Percentiles rank a stretch among this genome's conserved stretches.
These are phyloP conservation scores for Kwoniella shandongensis DNA, from an alignment of 768 basidiomycete species.

Conservation along the genomic window DNA sequence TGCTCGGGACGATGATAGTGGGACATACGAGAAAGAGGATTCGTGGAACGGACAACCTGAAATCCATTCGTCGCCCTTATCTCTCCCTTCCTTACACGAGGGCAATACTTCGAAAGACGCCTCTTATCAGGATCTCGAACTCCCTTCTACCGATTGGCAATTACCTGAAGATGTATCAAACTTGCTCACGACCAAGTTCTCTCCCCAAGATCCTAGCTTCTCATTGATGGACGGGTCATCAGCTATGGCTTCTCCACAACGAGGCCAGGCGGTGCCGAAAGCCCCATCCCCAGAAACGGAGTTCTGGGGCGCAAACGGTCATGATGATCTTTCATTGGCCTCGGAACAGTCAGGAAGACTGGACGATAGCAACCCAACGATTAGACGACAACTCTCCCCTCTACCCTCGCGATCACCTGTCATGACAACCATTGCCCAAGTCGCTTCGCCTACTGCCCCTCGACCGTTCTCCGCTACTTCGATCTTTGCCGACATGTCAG, in stretches of 20 bases:
- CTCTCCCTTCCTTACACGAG: slow-evolving; percentile 19
- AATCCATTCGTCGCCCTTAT: slow-evolving; percentile 34
- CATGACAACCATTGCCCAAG: neutral
- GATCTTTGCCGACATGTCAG: slow-evolving; percentile 50
- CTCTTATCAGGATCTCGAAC: slow-evolving; percentile 27
- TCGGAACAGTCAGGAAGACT: slow-evolving; percentile 8
- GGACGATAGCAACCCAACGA: slow-evolving; percentile 35
- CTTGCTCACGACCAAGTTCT: slow-evolving; percentile 32
- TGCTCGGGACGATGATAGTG: slow-evolving; percentile 13
- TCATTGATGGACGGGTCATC: neutral
- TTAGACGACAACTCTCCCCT: slow-evolving; percentile 30
- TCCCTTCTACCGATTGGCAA: slow-evolving; percentile 27
- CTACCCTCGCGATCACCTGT: slow-evolving; percentile 5
- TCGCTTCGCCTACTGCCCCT: slow-evolving; percentile 3
- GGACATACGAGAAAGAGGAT: slow-evolving; percentile 18
- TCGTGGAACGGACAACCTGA: slow-evolving; percentile 41
- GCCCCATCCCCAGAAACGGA: slow-evolving; percentile 7
- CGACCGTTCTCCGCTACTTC: slow-evolving; percentile 24
- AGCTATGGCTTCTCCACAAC: too few relatives aligned
- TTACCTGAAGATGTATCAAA: slow-evolving; percentile 45
- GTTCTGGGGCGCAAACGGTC: slow-evolving; percentile 1
- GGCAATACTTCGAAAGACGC: slow-evolving; percentile 21
- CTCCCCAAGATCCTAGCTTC: slow-evolving; percentile 18
- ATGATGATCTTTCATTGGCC: neutral
- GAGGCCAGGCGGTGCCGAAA: too few relatives aligned